phyloP scores from a whole-genome alignment of 176 grass and related monocot species.

The Aegilops longissima region DNA sequence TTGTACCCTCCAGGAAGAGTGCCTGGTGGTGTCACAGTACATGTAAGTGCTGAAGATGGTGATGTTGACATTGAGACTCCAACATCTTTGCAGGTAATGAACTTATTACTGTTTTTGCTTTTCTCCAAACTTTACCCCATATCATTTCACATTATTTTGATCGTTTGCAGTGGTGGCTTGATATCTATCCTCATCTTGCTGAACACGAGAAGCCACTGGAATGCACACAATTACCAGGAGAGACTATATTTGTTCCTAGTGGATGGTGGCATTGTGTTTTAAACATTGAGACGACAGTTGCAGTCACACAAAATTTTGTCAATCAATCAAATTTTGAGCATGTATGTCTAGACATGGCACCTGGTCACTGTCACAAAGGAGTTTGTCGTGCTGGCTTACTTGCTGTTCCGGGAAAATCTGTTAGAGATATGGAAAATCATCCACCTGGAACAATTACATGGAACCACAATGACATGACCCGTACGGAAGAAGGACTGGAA shows the following conservation, averaged over 20 bases:
- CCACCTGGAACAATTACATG: slow-evolving; percentile 33
- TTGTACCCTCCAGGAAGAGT: slow-evolving; percentile 96
- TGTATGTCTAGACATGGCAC: slow-evolving; percentile 95
- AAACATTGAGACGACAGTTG: slow-evolving; percentile 87
- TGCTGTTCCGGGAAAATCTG: slow-evolving; percentile 57
- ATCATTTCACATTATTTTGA: slow-evolving; percentile 10
- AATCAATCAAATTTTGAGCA: slow-evolving; percentile 84
- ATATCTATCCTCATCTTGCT: slow-evolving; percentile 77
- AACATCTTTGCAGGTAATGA: slow-evolving; percentile 82
- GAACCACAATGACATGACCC: slow-evolving; percentile 55
- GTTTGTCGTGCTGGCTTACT: slow-evolving; percentile 84
- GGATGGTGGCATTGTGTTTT: slow-evolving; percentile 99
- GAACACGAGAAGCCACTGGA: slow-evolving; percentile 85
- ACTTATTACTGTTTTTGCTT: slow-evolving; percentile 16
- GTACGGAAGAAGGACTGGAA: slow-evolving; percentile 72
- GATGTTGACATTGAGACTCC: slow-evolving; percentile 87
- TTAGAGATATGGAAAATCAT: slow-evolving; percentile 42
- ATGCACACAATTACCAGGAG: slow-evolving; percentile 90
- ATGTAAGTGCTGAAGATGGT: slow-evolving; percentile 96
- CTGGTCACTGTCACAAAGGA: slow-evolving; percentile 87
- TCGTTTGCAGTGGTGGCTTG: slow-evolving; percentile 73
- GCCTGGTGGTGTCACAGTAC: slow-evolving; percentile 87
- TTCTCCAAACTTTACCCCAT: neutral
- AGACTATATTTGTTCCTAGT: slow-evolving; percentile 98
- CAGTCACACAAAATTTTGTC: slow-evolving; percentile 95